Conservation (phyloP, 2,329 filamentous ascomycete species). For the Venturia oleaginea region DNA sequence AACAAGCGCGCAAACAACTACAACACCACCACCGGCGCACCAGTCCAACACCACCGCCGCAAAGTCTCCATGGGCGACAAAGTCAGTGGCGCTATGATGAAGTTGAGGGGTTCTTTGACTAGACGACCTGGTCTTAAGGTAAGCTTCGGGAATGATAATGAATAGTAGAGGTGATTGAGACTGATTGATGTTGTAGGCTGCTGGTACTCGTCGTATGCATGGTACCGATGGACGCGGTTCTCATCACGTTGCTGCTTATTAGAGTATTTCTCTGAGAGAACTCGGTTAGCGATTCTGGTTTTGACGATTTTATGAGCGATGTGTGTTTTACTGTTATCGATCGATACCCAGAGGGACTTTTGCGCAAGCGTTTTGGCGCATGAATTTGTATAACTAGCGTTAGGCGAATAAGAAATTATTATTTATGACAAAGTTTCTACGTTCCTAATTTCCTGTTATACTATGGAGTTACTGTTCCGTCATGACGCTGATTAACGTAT, state of each 20-base stretch:
- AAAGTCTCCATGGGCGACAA: slow-evolving; percentile 66
- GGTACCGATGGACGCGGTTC: slow-evolving; percentile 60
- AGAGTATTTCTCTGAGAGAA: background rate
- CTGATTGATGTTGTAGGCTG: slow-evolving; percentile 43
- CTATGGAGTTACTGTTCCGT: no score
- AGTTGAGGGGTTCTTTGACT: slow-evolving; percentile 61
- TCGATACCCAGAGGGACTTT: background rate
- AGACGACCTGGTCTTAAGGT: slow-evolving; percentile 63
- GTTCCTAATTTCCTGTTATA: no score
- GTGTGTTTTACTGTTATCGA: background rate
- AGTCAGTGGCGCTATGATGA: slow-evolving; percentile 65
- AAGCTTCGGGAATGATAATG: slow-evolving; percentile 16
- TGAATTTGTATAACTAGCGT: background rate
- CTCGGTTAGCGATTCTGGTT: background rate
- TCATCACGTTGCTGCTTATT: slow-evolving; percentile 9
- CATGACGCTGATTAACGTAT: no score
- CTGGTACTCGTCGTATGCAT: slow-evolving; percentile 63
- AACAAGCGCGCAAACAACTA: slow-evolving; percentile 20
- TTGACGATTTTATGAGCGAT: background rate
- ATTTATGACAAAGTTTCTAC: no score
- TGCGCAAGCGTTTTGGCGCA: background rate
- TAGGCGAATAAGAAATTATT: no score
- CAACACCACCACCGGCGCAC: slow-evolving; percentile 21
- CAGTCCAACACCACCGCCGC: slow-evolving; percentile 53
- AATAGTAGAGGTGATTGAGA: background rate